These are phyloP conservation scores for Zygoascus bituminiphila DNA, from an alignment of 805 yeast genomes.

Conservation along the genomic window DNA sequence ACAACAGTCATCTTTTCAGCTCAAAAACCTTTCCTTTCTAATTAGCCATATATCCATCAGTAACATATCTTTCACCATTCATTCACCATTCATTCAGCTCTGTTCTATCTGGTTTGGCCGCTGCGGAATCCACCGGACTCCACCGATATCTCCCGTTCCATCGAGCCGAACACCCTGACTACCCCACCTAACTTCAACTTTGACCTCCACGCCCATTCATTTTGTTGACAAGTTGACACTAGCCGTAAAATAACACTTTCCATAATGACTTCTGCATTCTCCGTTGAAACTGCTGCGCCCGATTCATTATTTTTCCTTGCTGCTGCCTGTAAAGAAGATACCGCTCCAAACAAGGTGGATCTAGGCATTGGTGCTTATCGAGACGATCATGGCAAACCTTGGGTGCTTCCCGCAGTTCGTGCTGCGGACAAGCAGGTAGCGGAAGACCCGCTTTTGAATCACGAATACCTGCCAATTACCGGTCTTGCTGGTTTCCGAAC, in stretches of 20 bases:
- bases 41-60: too few relatives aligned
- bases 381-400: slow-evolving; percentile 60
- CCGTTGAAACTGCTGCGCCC: slow-evolving; percentile 44
- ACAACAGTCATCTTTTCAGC: too few relatives aligned
- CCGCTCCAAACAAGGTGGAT: slow-evolving; percentile 55
- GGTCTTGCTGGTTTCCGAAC: slow-evolving; percentile 63
- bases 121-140: too few relatives aligned
- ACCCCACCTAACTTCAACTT: neutral
- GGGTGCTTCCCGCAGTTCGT: slow-evolving; percentile 62
- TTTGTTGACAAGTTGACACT: too few relatives aligned
- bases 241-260: neutral
- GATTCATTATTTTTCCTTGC: slow-evolving; percentile 76
- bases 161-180: too few relatives aligned
- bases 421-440: slow-evolving; percentile 60
- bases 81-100: too few relatives aligned
- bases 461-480: slow-evolving; percentile 79
- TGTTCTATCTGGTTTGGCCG: too few relatives aligned
- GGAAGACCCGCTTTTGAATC: slow-evolving; percentile 61
- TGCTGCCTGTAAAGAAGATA: slow-evolving; percentile 30
- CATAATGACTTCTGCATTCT: slow-evolving; percentile 13
- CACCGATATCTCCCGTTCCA: too few relatives aligned
- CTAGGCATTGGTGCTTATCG: slow-evolving; percentile 78
- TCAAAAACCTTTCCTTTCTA: too few relatives aligned
- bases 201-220: neutral
- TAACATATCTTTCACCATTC: too few relatives aligned